Conservation (phyloP, 1,284 basidiomycete species). For the Apiotrichum siamense region DNA sequence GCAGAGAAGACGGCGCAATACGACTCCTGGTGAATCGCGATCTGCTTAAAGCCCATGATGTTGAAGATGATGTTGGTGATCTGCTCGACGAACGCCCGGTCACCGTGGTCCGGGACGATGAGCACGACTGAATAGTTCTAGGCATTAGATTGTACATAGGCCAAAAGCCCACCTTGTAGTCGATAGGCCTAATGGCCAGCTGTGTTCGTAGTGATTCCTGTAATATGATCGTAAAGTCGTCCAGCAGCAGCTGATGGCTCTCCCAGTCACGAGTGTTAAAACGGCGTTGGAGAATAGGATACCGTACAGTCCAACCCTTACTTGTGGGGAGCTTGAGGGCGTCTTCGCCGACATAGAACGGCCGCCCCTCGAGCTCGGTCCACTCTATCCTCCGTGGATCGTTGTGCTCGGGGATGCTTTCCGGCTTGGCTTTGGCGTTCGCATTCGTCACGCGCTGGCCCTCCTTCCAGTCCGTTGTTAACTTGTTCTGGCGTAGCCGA, state of each 20-base stretch:
- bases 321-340: slow-evolving; percentile 64
- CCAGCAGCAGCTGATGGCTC: slow-evolving; percentile 61
- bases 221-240: slow-evolving; percentile 71
- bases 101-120: slow-evolving; percentile 88
- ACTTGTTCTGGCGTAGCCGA: slow-evolving; percentile 80
- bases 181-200: slow-evolving; percentile 55
- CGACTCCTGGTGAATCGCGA: slow-evolving; percentile 89
- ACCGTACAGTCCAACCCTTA: slow-evolving; percentile 63
- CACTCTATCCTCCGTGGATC: slow-evolving; percentile 76
- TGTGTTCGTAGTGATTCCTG: slow-evolving; percentile 57
- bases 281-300: slow-evolving; percentile 67
- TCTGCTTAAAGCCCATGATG: slow-evolving; percentile 82
- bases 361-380: slow-evolving; percentile 53
- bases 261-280: slow-evolving; percentile 76
- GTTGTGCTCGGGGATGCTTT: slow-evolving; percentile 72
- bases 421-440: slow-evolving; percentile 54
- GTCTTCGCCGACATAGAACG: slow-evolving; percentile 50
- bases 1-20: slow-evolving; percentile 92
- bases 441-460: slow-evolving; percentile 64
- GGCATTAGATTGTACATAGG: not conserved
- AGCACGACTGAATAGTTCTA: slow-evolving; percentile 78
- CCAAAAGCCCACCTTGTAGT: slow-evolving; percentile 56
- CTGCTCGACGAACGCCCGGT: slow-evolving; percentile 73
- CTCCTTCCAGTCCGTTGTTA: slow-evolving; percentile 67
- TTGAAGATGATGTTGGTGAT: slow-evolving; percentile 69